Evolutionary conservation across 768 basidiomycete genomes (phyloP), one percentile per base, ranked within the genome.

Genomic region (Collybiopsis confluens): DNA sequence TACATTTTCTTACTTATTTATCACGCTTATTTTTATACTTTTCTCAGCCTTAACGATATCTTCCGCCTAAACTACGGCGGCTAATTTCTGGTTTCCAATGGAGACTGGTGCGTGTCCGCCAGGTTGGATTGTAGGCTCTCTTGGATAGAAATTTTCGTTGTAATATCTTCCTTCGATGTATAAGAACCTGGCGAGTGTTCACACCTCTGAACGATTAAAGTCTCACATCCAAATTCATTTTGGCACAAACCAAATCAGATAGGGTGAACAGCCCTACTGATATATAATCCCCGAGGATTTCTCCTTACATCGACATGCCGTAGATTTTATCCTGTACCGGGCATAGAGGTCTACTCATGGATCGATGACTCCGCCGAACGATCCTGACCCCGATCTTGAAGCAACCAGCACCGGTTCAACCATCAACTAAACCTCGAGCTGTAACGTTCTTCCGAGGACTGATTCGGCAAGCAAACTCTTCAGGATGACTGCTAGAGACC

Each of bases 41-140:
- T 35, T 11, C 43, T 26, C 28, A 92, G 90, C 52, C 73, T 79
- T 64, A 96, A 96, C 69, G 91, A 95, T 67, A 85, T 95, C 56
- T 95, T 97, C 89, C 88, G 91, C 58, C 85, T 93, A 70, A 91
- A 91, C 74, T 80, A 83, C 65, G 87, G 82, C 40, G 50, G 23
- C 42, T 52, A 41, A 52, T 27, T 20, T 40, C 26, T 23, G 16
- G 28, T 26, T 16, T 26, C 38, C 40, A 40, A 38, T 18, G 35
- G 33, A 10, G 21, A 13, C 16, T 33, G 33, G 47, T 48, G 35
- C 20, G 35, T 47, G 21, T 35, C 16, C 26, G 15, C 44, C n/a
- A 24, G 47, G 47, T 26, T 16, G 20, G 27, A 28, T 20, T 28
- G n/a, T 18, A 36, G 35, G 33, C 20, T 48, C 21, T 21, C 18